These are phyloP conservation scores for Diutina sp. DNA, from an alignment of 1,139 yeast genomes.

Conservation along the genomic window DNA sequence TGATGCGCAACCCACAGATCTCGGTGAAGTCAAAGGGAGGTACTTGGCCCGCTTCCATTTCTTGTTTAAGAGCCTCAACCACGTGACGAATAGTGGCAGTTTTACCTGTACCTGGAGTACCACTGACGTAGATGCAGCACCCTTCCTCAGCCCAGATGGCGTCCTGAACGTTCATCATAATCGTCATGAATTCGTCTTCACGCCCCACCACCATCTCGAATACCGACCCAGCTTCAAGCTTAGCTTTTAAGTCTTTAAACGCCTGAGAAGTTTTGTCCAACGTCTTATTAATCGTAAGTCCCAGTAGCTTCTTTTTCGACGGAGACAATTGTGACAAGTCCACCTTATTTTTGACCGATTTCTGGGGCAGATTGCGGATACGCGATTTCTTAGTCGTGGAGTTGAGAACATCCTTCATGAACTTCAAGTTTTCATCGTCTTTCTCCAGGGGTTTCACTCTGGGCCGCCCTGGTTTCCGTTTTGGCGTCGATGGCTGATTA, in stretches of 20 bases:
- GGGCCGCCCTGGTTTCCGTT: slow-evolving; percentile 2
- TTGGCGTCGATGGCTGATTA: slow-evolving; percentile 4
- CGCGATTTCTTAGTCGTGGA: slow-evolving; percentile 16
- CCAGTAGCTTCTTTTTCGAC: slow-evolving; percentile 10
- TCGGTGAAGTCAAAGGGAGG: slow-evolving; percentile 63
- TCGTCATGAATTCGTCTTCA: slow-evolving; percentile 69
- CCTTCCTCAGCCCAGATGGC: slow-evolving; percentile 64
- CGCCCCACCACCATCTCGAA: slow-evolving; percentile 72
- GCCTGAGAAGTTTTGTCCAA: slow-evolving; percentile 23
- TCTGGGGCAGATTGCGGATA: slow-evolving; percentile 4
- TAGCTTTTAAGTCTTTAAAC: slow-evolving; percentile 42
- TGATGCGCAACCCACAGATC: slow-evolving; percentile 79
- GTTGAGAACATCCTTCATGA: slow-evolving; percentile 15
- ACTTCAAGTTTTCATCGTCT: slow-evolving; percentile 4
- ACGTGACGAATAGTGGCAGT: slow-evolving; percentile 91
- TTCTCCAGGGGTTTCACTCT: slow-evolving; percentile 3
- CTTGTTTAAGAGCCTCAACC: slow-evolving; percentile 46
- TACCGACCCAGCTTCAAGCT: slow-evolving; percentile 52
- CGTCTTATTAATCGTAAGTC: slow-evolving; percentile 1
- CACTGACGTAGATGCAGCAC: slow-evolving; percentile 80
- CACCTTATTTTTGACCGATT: slow-evolving; percentile 14
- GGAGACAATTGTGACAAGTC: slow-evolving; percentile 15
- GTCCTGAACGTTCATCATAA: slow-evolving; percentile 60
- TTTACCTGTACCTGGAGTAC: slow-evolving; percentile 97
- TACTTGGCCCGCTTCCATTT: slow-evolving; percentile 32